Base-by-base conservation (phyloP, 2,329 filamentous ascomycete species). In the Phaeosphaeriaceae sp. region DNA sequence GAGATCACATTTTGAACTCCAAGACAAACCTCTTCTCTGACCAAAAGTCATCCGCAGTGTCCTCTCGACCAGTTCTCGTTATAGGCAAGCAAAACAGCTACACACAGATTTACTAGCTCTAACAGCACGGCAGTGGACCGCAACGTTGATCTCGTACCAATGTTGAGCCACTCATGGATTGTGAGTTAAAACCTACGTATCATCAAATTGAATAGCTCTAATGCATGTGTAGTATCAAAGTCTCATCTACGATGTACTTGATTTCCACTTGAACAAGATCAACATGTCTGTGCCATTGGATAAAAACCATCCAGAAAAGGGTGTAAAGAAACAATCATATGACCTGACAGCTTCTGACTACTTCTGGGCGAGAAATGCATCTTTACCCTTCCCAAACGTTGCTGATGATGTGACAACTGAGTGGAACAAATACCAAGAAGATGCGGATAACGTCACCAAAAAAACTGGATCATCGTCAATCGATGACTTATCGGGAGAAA, bases 81-180 rank as follows among this genome's bases (percentile, higher is more conserved):
- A 89, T 99, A 43, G 87, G 97, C 46, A 92, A 96, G 74, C 86
- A 92, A 13, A 7, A 28, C 15, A 2, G 6, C 16, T 76, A 96
- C 42, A 90, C 94, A 57, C 90, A 6, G 12, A 21, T 15, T 26
- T 26, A 8, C 23, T 5, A 3, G 3, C 12, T 16, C 53, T 60
- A 36, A 60, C 38, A 4, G 15, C 9, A 6, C 4, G 90, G 3
- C 97, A 60, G 87, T 97, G 39, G 94, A 99, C 74, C 87, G 94
- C 61, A 97, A 97, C 67, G 87, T 99, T 36, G 94, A 99, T 73
- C 77, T 99, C 44, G 91, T 96, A 57, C 92, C 94, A 2, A 97
- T 99, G 94, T 83, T 99, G n/a, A 97, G 93, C 12, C 94, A 99
- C 75, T 97, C 92, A 1, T 92, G 89, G 89, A 92, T 85, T 3